Base-by-base conservation (phyloP, 106 monocot genomes). In the Gastrodia elata region DNA sequence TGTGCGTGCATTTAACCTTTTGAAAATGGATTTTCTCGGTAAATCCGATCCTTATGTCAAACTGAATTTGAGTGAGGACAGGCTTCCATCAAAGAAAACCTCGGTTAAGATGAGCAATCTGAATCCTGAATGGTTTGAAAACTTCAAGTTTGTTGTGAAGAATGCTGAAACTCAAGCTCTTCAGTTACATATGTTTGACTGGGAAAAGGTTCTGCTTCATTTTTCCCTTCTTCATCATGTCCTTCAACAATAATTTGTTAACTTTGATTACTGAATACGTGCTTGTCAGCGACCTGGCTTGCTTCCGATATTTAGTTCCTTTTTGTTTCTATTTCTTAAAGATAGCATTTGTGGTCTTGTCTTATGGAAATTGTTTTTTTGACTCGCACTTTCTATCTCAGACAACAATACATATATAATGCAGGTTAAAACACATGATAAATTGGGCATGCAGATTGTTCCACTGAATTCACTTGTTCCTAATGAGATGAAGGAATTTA, bases 21-120 rank as follows among this genome's bases (percentile, higher is more conserved):
- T 57, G 32, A 94, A 94, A 72, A 94, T 94, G 94, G 94, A 95
- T 74, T 74, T 91, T 11, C 76, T 91, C 57, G 91, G 94, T n/a
- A 95, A 95, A 89, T 95, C 94, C 36, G 91, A 95, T 38, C 94
- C 91, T 18, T 94, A 94, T 68, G 94, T 94, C 32, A 84, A 85
- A 68, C 79, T 94, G 55, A 84, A 84, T 32, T 74, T 94, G 76
- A 94, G 91, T 73, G 91, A 86, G 22, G 91, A 94, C 65, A 81
- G 86, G 68, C 76, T 94, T 11, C 84, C 81, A 32, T 75, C 91
- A 64, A 91, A 87, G 81, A 94, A 80, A 77, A 94, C 94, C 49
- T 81, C 91, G 18, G 74, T 94, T 39, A 86, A 91, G 81, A 94
- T 91, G 94, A 80, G 78, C 71, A 85, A 83, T 71, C 74, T 94